phyloP scores from a whole-genome alignment of 805 yeast genomes.

The Candida hungchunana region DNA sequence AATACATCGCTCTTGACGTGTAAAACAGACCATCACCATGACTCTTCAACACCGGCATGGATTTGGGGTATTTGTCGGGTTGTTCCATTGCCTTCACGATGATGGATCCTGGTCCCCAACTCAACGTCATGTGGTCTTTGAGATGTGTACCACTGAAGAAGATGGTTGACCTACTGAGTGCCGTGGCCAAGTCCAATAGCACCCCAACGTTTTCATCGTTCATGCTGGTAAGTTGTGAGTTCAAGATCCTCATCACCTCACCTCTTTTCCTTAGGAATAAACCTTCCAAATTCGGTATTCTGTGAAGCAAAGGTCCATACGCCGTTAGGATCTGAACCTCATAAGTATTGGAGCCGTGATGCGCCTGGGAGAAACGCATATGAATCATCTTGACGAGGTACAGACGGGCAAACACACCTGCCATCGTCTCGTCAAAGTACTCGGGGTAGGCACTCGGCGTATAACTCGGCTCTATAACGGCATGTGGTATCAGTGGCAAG shows the following conservation, averaged over 20 bases:
- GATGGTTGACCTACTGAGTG: slow-evolving; percentile 12
- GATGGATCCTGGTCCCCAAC: slow-evolving; percentile 21
- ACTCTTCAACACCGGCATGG: slow-evolving; percentile 8
- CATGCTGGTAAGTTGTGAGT: slow-evolving; percentile 7
- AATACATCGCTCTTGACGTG: slow-evolving; percentile 17
- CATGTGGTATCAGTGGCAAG: slow-evolving; percentile 15
- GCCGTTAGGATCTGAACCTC: slow-evolving; percentile 16
- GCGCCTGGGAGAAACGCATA: slow-evolving; percentile 1
- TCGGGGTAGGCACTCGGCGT: slow-evolving; percentile 11
- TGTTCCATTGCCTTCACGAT: slow-evolving; percentile 14
- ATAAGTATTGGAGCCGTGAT: slow-evolving; percentile 4
- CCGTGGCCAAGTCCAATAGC: slow-evolving; percentile 9
- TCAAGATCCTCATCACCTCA: slow-evolving; percentile 9
- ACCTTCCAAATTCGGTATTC: slow-evolving; percentile 4
- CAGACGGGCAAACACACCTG: slow-evolving; percentile 13
- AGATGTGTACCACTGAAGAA: slow-evolving; percentile 6
- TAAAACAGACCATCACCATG: slow-evolving; percentile 20
- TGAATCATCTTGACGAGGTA: slow-evolving; percentile 11
- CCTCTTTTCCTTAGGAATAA: slow-evolving; percentile 18
- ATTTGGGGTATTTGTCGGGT: slow-evolving; percentile 15
- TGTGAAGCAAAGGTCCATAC: slow-evolving; percentile 11
- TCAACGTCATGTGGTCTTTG: slow-evolving; percentile 17
- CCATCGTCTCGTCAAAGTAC: slow-evolving; percentile 19
- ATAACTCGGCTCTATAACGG: slow-evolving; percentile 7
- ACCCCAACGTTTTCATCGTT: slow-evolving; percentile 16